Evolutionary conservation across 331 rosid genomes (phyloP).

Genomic region (Saraca asoca): DNA sequence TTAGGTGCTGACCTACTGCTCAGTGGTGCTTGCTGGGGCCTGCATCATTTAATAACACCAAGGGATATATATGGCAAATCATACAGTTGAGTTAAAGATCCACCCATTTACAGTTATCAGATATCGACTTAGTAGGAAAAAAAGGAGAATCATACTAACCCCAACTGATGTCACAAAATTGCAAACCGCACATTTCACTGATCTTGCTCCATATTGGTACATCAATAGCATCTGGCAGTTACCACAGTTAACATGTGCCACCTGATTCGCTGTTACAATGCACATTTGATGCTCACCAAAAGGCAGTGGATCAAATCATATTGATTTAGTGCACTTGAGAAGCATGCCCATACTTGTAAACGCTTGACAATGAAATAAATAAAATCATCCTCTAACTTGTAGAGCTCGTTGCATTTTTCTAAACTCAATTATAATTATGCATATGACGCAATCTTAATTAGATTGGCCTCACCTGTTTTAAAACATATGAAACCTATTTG

Average conservation of each 20-base stretch:
- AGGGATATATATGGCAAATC: slow-evolving; percentile 8
- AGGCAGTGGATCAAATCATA: slow-evolving; percentile 26
- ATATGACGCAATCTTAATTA: no score
- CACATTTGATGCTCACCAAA: slow-evolving; percentile 31
- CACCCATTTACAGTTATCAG: slow-evolving; percentile 1
- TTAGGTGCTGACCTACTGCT: slow-evolving; percentile 59
- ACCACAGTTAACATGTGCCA: slow-evolving; percentile 90
- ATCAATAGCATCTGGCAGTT: slow-evolving; percentile 85
- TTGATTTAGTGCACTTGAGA: slow-evolving; percentile 9
- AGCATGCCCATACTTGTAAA: not conserved
- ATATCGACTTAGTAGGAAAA: not conserved
- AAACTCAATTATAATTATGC: no score
- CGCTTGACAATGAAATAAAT: no score
- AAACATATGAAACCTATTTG: no score
- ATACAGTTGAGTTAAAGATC: slow-evolving; percentile 3
- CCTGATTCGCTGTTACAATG: slow-evolving; percentile 78
- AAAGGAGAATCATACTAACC: slow-evolving; percentile 49
- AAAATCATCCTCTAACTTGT: no score
- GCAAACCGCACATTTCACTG: slow-evolving; percentile 88
- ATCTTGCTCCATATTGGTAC: slow-evolving; percentile 90
- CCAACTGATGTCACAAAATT: slow-evolving; percentile 86
- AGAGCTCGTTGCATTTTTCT: no score
- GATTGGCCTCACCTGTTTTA: no score
- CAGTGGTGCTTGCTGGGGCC: slow-evolving; percentile 54
- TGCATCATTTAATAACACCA: slow-evolving; percentile 40